Conservation (phyloP, 2,329 filamentous ascomycete species). For the Magnaporthales sp. region DNA sequence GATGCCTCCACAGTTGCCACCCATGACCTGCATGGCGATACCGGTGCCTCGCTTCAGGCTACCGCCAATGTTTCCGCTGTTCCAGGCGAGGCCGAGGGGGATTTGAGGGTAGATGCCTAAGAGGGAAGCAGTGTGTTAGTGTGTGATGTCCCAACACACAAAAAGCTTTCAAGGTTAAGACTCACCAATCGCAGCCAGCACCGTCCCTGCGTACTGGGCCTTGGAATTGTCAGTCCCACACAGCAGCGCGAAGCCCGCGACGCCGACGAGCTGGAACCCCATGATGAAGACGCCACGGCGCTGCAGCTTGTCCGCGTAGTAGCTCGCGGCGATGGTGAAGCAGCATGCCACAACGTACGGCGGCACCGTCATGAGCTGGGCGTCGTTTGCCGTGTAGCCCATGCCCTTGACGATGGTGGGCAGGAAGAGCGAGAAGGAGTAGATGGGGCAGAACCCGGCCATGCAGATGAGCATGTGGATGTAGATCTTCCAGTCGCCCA, state of each 20-base stretch:
- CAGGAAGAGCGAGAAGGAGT: constrained; percentile 16
- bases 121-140: constrained; percentile 48
- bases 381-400: constrained; percentile 17
- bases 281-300: constrained; percentile 62
- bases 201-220: constrained; percentile 60
- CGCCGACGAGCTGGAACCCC: constrained; percentile 47
- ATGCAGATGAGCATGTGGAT: constrained; percentile 28
- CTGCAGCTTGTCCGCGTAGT: constrained; percentile 54
- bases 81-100: constrained; percentile 79
- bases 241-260: constrained; percentile 59
- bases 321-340: constrained; percentile 55
- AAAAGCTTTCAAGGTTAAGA: background rate
- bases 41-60: constrained; percentile 86
- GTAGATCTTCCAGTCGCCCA: constrained; percentile 49
- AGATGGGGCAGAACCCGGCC: constrained; percentile 15
- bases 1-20: constrained; percentile 15
- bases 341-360: constrained; percentile 40
- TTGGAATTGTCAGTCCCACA: constrained; percentile 41
- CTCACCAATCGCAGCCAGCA: constrained; percentile 49
- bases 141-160: background rate
- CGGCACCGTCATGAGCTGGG: constrained; percentile 18
- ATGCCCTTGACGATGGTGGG: constrained; percentile 20
- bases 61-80: constrained; percentile 79
- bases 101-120: constrained; percentile 83
- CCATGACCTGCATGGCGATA: constrained; percentile 29